Conservation (phyloP, 495 filamentous ascomycete genomes). For the Beverwykella pulmonaria region DNA sequence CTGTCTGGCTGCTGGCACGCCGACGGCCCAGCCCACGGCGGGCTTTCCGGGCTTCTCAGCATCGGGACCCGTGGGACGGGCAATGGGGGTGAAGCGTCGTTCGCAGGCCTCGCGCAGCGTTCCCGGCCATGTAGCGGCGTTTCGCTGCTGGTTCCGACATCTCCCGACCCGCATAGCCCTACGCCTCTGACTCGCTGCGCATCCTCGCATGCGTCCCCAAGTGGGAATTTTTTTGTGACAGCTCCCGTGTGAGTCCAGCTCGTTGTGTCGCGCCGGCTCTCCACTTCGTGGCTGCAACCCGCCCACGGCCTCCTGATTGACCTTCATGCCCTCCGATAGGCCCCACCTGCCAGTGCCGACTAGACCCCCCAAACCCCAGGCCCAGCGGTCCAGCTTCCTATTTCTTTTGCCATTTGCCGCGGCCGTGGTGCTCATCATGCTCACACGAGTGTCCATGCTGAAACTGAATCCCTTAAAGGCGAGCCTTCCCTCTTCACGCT, state of each 20-base stretch:
- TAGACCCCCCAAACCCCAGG: slow-evolving; percentile 13
- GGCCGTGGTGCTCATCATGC: slow-evolving; percentile 14
- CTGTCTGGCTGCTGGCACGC: no score
- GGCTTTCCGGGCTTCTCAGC: no score
- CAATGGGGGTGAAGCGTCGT: no score
- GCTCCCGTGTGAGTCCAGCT: slow-evolving; percentile 13
- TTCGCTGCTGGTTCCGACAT: slow-evolving; percentile 14
- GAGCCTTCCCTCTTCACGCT: slow-evolving; percentile 10
- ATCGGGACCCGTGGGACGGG: no score
- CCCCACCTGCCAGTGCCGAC: background rate
- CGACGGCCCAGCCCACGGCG: no score
- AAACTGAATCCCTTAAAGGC: slow-evolving; percentile 35
- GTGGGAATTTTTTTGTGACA: slow-evolving; percentile 36
- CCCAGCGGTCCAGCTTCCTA: slow-evolving; percentile 14
- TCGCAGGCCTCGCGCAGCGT: no score
- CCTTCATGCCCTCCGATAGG: slow-evolving; percentile 25
- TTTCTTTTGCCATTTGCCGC: slow-evolving; percentile 38
- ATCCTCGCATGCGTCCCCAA: background rate
- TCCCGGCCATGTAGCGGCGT: background rate
- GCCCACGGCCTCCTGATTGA: slow-evolving; percentile 15
- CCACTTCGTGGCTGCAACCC: slow-evolving; percentile 12
- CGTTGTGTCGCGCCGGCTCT: slow-evolving; percentile 26
- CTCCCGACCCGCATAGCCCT: slow-evolving; percentile 10
- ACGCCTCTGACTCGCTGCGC: slow-evolving; percentile 10
- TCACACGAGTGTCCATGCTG: slow-evolving; percentile 32